Conservation (phyloP, 129 eudicot genomes). For the Flaveria brownii region DNA sequence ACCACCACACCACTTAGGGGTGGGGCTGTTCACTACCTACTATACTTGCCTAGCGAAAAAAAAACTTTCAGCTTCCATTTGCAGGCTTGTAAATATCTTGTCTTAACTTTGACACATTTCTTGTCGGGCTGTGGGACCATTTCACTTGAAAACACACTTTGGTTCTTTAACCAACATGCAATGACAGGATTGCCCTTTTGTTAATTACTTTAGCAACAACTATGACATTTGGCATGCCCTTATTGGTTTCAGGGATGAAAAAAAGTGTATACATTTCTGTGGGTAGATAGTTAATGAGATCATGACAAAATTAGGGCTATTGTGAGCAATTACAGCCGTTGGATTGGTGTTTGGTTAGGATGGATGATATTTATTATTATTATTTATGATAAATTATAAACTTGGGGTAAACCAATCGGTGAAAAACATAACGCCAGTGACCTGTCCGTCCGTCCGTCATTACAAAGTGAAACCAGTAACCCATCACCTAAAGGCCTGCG, state of each 20-base stretch:
- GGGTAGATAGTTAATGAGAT: conserved; percentile 29
- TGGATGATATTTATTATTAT: no score
- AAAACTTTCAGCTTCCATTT: conserved; percentile 40
- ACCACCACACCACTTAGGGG: no score
- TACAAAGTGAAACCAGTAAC: no score
- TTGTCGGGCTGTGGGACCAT: conserved; percentile 36
- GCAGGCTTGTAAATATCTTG: conserved; percentile 39
- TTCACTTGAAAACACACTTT: conserved; percentile 12
- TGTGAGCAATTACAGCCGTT: conserved; percentile 40
- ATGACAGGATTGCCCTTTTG: conserved; percentile 19
- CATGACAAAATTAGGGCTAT: conserved; percentile 26
- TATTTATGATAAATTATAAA: no score
- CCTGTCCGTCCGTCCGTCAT: no score
- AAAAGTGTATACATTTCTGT: conserved; percentile 22
- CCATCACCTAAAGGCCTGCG: no score
- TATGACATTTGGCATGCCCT: conserved; percentile 28
- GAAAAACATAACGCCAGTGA: no score
- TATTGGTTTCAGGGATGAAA: conserved; percentile 19
- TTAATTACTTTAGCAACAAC: conserved; percentile 19
- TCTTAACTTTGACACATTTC: conserved; percentile 35
- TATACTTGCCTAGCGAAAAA: conserved; percentile 39
- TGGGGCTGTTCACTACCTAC: conserved; percentile 31
- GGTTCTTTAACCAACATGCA: conserved; percentile 1
- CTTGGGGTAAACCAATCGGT: no score
- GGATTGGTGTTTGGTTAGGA: conserved; percentile 44